Conservation (phyloP, 2,329 filamentous ascomycete genomes). For the Macrophomina tecta region DNA sequence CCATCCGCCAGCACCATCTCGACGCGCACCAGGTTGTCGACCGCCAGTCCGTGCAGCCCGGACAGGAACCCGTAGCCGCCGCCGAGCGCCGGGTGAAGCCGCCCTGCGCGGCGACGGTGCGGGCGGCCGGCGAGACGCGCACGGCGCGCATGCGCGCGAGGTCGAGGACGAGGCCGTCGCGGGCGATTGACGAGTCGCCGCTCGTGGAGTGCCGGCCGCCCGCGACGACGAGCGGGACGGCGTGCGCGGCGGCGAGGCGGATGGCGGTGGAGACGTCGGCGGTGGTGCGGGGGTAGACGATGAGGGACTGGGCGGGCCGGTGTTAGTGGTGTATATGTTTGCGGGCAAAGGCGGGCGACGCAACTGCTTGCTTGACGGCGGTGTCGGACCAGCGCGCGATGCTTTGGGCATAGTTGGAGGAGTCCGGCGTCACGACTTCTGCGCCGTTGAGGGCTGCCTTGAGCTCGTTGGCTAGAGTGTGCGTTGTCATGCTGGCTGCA, state of each 20-base stretch:
- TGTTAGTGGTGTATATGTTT: neutral
- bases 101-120: too few species aligned
- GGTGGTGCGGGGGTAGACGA: conserved; percentile 2
- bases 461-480: neutral
- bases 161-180: conserved; percentile 61
- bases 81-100: too few species aligned
- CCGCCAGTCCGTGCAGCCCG: conserved; percentile 60
- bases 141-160: conserved; percentile 58
- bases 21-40: conserved; percentile 55
- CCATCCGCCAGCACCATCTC: conserved; percentile 52
- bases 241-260: conserved; percentile 34
- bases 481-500: neutral
- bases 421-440: conserved; percentile 30
- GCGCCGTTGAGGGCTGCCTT: conserved; percentile 13
- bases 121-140: too few species aligned
- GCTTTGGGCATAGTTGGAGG: conserved; percentile 30
- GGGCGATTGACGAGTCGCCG: conserved; percentile 56
- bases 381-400: conserved; percentile 34
- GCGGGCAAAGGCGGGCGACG: neutral
- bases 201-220: conserved; percentile 64
- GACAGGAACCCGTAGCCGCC: conserved; percentile 66
- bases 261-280: neutral
- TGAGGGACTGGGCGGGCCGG: neutral
- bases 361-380: conserved; percentile 32
- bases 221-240: conserved; percentile 59